Evolutionary conservation across 208 protist species (phyloP), one percentile per base, ranked within the genome.

Genomic region (Polymyxa betae): DNA sequence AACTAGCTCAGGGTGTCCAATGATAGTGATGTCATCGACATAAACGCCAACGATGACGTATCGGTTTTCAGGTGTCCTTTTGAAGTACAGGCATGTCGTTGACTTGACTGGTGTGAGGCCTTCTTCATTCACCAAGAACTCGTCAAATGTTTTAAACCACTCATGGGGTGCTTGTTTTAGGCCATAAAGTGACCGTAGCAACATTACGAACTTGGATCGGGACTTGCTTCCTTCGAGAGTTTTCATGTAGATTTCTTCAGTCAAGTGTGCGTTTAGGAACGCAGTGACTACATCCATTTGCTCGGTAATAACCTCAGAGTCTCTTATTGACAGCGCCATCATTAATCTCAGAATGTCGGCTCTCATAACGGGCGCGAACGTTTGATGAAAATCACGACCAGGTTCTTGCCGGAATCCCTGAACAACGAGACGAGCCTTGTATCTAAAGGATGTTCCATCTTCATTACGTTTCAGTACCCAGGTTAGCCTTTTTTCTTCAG

Each of bases 21-120:
- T n/a, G 35, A 82, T 82, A 45, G 72, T 5, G 16, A 82, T 40
- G n/a, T 82, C 72, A 43, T 82, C 72, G 35, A 82, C 72, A 43
- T 82, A 82, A 40, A 82, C 5, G n/a, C 72, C 72, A 82, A 82
- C 29, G n/a, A 82, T 82, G n/a, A 82, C 72, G n/a, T 40, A 82
- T 12, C 35, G 72, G 35, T 43, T 20, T 20, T 35, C 72, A 5
- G 16, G 20, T 16, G 5, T 45, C 35, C 72, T 5, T 12, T 43
- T 35, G 72, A 45, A 40, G 35, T 82, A 82, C n/a, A 82, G n/a
- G 35, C 72, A 82, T 43, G 72, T 45, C 5, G 40, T 82, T 35
- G 72, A 82, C 35, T 35, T 82, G 40, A 82, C n/a, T 43, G 16
- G 72, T 5, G 72, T 82, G n/a, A 82, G 35, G 12, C 72, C 40